Evolutionary conservation across 2,329 filamentous ascomycete genomes (phyloP).

Genomic region (Neobulgaria alba): DNA sequence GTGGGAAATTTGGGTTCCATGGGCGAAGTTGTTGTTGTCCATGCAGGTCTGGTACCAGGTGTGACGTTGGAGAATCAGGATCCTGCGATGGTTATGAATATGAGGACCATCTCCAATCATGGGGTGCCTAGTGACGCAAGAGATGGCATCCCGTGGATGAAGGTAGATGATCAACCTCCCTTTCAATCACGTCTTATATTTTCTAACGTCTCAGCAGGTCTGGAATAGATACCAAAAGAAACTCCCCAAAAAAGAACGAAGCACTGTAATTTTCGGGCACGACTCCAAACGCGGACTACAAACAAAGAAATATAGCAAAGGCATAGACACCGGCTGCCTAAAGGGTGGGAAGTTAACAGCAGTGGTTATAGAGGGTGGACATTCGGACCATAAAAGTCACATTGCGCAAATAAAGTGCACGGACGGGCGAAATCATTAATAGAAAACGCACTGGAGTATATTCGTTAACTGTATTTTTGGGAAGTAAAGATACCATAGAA

Average conservation of each 20-base stretch:
- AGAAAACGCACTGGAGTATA: too few species aligned
- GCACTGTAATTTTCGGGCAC: conserved; percentile 80
- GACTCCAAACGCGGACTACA: conserved; percentile 66
- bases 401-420: conserved; percentile 26
- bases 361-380: conserved; percentile 57
- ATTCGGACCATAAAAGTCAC: conserved; percentile 28
- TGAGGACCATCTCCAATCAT: conserved; percentile 51
- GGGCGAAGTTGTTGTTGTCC: conserved; percentile 66
- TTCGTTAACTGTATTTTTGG: too few species aligned
- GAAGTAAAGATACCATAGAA: too few species aligned
- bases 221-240: conserved; percentile 46
- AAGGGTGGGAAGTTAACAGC: conserved; percentile 68
- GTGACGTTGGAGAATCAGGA: conserved; percentile 62
- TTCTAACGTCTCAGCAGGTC: conserved; percentile 32
- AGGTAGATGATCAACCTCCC: conserved; percentile 19
- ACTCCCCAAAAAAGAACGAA: conserved; percentile 32
- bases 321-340: conserved; percentile 78
- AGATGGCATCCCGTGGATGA: conserved; percentile 24
- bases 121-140: conserved; percentile 23
- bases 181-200: background rate
- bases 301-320: conserved; percentile 64
- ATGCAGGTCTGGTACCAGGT: conserved; percentile 76
- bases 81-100: conserved; percentile 80
- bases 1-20: conserved; percentile 53
- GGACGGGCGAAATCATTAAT: conserved; percentile 18